Percentiles rank a stretch among this genome's conserved stretches.
Conservation (phyloP, 2,329 filamentous ascomycete species). For the Beauveria varroae region DNA sequence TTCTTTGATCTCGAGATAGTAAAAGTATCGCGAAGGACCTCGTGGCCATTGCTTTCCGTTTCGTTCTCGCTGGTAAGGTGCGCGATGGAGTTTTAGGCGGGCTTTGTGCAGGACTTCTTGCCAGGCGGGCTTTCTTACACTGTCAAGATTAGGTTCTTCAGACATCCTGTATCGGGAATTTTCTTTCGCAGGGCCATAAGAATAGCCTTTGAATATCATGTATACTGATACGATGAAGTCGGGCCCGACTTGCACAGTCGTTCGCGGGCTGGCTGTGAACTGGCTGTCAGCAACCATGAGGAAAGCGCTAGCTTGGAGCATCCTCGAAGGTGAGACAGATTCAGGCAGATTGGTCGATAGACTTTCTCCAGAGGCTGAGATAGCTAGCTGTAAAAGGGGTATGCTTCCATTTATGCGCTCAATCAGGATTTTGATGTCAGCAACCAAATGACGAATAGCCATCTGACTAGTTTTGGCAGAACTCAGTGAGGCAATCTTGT, state of each 20-base stretch:
- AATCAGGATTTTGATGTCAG: constrained; percentile 68
- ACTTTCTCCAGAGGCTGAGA: constrained; percentile 86
- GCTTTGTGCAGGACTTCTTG: constrained; percentile 96
- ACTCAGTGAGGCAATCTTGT: constrained; percentile 64
- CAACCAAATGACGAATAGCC: constrained; percentile 35
- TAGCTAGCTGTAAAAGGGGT: constrained; percentile 84
- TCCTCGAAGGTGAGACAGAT: constrained; percentile 79
- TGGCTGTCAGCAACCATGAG: constrained; percentile 80
- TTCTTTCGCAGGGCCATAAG: constrained; percentile 24
- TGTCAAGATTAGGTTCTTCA: neutral
- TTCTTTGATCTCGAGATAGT: constrained; percentile 75
- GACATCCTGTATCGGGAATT: neutral
- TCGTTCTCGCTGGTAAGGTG: constrained; percentile 35
- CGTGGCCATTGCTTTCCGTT: neutral
- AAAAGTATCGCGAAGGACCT: constrained; percentile 48
- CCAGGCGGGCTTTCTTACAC: constrained; percentile 67
- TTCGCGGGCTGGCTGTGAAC: constrained; percentile 57
- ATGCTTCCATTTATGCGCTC: constrained; percentile 82
- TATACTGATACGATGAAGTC: constrained; percentile 83
- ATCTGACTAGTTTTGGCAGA: constrained; percentile 45
- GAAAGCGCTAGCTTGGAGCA: constrained; percentile 89
- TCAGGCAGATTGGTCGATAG: constrained; percentile 72
- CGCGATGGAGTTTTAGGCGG: constrained; percentile 68
- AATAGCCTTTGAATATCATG: constrained; percentile 86
- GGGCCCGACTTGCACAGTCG: constrained; percentile 75